Conservation (phyloP, 2,329 filamentous ascomycete genomes). For the Ceratocystis ficicola region DNA sequence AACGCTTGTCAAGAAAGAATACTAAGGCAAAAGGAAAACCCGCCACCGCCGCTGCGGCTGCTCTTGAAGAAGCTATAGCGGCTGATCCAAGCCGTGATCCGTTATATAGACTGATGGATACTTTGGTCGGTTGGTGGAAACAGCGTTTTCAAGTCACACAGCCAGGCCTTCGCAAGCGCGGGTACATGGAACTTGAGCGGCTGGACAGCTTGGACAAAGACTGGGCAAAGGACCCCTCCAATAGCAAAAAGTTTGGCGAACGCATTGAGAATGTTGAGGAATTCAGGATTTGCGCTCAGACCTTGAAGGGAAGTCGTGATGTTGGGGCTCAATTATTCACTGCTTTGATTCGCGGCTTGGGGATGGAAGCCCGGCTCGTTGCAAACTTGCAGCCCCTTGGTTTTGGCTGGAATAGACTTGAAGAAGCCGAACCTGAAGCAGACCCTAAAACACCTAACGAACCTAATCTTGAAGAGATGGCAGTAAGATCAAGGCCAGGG, state of each 20-base stretch:
- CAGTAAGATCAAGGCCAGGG: not conserved
- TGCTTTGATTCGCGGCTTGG: conserved; percentile 65
- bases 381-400: conserved; percentile 75
- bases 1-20: conserved; percentile 26
- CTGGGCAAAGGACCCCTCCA: conserved; percentile 50
- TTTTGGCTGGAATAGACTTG: conserved; percentile 79
- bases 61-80: conserved; percentile 55
- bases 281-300: conserved; percentile 56
- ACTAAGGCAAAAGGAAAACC: conserved; percentile 33
- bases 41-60: conserved; percentile 41
- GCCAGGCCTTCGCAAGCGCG: conserved; percentile 74
- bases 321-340: conserved; percentile 84
- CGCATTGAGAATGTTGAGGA: conserved; percentile 52
- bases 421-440: conserved; percentile 55
- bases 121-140: conserved; percentile 77
- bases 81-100: conserved; percentile 70
- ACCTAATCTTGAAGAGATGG: not conserved
- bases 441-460: conserved; percentile 22
- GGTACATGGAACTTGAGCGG: conserved; percentile 68
- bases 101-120: conserved; percentile 60
- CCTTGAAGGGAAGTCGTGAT: conserved; percentile 71
- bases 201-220: conserved; percentile 62
- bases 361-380: conserved; percentile 72
- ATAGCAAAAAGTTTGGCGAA: conserved; percentile 62
- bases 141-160: conserved; percentile 65